Base-by-base conservation (phyloP, 768 basidiomycete species). In the Tricholoma bakamatsutake region DNA sequence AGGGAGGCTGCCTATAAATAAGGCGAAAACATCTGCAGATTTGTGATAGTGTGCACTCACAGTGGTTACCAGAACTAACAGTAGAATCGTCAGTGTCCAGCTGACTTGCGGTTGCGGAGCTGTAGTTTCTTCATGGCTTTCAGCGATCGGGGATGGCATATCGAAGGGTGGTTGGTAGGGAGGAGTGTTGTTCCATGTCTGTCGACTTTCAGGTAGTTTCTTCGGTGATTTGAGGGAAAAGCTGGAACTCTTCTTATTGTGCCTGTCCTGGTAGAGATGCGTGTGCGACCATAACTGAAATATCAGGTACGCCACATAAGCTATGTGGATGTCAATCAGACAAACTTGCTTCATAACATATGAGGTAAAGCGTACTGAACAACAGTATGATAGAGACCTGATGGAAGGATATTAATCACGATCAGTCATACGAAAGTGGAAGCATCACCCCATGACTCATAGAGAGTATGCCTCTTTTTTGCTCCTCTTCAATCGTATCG, bases 261-360 rank as follows among this genome's bases (percentile, higher is more conserved):
- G 69, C 13, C 67, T 58, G 52, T 84, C 80, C 57, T 69, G 72
- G 60, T 89, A 93, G 15, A 93, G 75, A 60, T 83, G 73, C 4
- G 84, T 80, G 66, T 93, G 90, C 0, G 90, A 90, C 73, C 77
- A 87, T 3, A 90, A 72, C 66, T 92, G 91, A 70, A 93, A 93
- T 58, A 88, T 67, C n/a, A 93, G 77, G 62, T 89, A 92, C 21
- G 72, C 71, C 10, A 68, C 65, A 62, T 94, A 93, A 58, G 90
- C 89, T 91, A 47, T 33, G 15, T 35, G 33, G n/a, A 24, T 9
- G 15, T 30, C n/a, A n/a, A n/a, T n/a, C 15, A 30, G 24, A 48
- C 10, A 17, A 31, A n/a, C n/a, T n/a, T 4, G 28, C 24, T 5
- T 31, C n/a, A 31, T 7, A 9, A 10, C 4, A 8, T 48, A 31